Conservation (phyloP, 1,284 basidiomycete species). For the Sporisorium sorghi region DNA sequence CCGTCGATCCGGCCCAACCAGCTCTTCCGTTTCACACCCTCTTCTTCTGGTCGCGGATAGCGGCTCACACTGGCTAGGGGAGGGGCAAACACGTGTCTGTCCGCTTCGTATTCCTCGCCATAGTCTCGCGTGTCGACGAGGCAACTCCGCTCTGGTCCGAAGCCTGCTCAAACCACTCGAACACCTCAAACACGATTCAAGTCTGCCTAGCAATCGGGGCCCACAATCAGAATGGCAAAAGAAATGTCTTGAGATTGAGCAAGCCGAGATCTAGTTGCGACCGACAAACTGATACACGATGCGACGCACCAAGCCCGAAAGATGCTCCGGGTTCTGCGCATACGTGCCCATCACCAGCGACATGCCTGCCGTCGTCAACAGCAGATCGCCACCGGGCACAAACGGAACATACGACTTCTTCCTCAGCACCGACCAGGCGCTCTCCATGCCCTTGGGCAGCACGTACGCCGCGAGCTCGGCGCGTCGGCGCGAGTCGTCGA, state of each 20-base stretch:
- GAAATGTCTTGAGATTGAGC: constrained; percentile 3
- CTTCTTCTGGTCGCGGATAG: not conserved
- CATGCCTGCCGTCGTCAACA: constrained; percentile 80
- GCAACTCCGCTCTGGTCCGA: not conserved
- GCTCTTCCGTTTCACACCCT: constrained; percentile 22
- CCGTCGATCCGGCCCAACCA: not conserved
- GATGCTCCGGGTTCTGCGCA: constrained; percentile 86
- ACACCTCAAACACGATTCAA: not conserved
- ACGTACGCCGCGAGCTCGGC: constrained; percentile 94
- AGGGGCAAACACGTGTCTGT: not conserved
- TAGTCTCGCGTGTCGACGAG: not conserved
- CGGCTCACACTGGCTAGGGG: not conserved
- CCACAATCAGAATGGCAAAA: not conserved
- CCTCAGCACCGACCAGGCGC: constrained; percentile 81
- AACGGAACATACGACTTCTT: constrained; percentile 81
- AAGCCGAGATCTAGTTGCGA: constrained; percentile 45
- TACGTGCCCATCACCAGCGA: constrained; percentile 88
- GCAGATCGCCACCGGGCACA: constrained; percentile 76
- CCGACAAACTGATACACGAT: constrained; percentile 78
- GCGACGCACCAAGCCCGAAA: constrained; percentile 85
- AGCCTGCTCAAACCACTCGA: not conserved
- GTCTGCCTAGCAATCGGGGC: constrained; percentile 1
- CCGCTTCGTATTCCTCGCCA: constrained; percentile 4
- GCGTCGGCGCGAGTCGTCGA: constrained; percentile 85
- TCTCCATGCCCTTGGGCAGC: constrained; percentile 79